Base-by-base conservation (phyloP, 495 filamentous ascomycete genomes). In the Penicillium lagena region DNA sequence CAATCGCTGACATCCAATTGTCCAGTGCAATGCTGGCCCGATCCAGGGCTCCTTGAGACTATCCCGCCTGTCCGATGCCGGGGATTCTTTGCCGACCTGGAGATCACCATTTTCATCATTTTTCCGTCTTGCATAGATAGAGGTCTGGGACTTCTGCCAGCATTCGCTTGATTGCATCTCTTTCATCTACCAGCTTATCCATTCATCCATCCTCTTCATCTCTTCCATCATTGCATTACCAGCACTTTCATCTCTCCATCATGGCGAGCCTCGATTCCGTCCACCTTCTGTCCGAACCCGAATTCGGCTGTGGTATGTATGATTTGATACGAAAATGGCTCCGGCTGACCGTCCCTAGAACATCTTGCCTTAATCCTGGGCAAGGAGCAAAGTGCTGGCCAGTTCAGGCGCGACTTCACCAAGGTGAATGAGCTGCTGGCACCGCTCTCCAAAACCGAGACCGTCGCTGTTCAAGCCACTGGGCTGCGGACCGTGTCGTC, bases 221-320 rank as follows among this genome's bases (percentile, higher is more conserved):
- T 39, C 30, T 27, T 39, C 50, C 42, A 30, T 34, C 48, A 45
- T 46, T 27, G 37, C 30, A 32, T 42, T 9, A 13, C 29, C 17
- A 22, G 22, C 22, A 44, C 28, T 10, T 14, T 10, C 15, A 22
- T 8, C 33, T 31, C 27, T 35, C 34, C 40, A 41, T 35, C 47
- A 67, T 67, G 63, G 68, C 68, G 14, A 67, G 46, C 22, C 60
- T 68, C 9, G 56, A 59, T 40, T 67, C 60, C 2, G 49, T 66
- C 22, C 54, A 59, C 11, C 48, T 66, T 32, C 56, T 71, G 13
- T 68, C 68, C 1, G 70, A 73, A 50, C 63, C 70, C 4, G 67
- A 64, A 35, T 73, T 58, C 47, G 70, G 70, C 41, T 73, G 70
- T 39, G 70, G 70, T 73, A 67, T 52, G 70, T 56, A 42, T 22